phyloP scores from a whole-genome alignment of 768 basidiomycete genomes.

The Rhodotorula toruloides region DNA sequence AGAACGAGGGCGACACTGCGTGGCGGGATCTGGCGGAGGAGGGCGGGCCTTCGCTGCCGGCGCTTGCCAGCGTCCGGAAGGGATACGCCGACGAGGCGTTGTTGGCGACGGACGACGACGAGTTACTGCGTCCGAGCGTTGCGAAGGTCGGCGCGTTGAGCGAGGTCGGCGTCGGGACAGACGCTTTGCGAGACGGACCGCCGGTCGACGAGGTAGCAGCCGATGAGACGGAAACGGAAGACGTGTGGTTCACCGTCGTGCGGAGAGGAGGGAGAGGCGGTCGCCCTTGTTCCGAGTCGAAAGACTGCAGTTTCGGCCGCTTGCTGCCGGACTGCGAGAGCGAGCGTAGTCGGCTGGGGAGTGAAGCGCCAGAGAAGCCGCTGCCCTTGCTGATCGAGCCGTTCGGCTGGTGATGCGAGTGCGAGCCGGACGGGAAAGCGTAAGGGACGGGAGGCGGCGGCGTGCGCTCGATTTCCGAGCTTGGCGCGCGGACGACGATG shows the following conservation, averaged over 20 bases:
- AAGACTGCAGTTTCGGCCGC: constrained; percentile 24
- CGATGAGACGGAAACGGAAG: constrained; percentile 4
- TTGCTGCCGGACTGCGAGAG: constrained; percentile 30
- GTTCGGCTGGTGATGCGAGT: not conserved
- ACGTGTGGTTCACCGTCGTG: not conserved
- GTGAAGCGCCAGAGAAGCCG: constrained; percentile 2
- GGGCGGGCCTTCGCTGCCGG: not conserved
- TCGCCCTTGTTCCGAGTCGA: constrained; percentile 3
- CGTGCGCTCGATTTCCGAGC: constrained; percentile 13
- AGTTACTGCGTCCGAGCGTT: constrained; percentile 17
- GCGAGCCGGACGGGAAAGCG: not conserved
- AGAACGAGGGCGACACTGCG: not conserved
- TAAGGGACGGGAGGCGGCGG: not conserved
- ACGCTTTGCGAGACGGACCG: not conserved
- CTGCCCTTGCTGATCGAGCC: not conserved
- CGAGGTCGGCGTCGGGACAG: constrained; percentile 23
- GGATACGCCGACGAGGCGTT: not conserved
- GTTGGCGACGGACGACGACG: constrained; percentile 19
- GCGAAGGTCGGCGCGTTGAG: constrained; percentile 14
- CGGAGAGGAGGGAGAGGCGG: constrained; percentile 6
- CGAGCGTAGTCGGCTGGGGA: constrained; percentile 34
- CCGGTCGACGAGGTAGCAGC: not conserved
- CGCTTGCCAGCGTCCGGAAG: not conserved
- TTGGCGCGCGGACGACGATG: constrained; percentile 27
- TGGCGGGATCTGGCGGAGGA: not conserved